Conservation (phyloP, 192 early-diverging fungal species). For the Backusella psychrophila region DNA sequence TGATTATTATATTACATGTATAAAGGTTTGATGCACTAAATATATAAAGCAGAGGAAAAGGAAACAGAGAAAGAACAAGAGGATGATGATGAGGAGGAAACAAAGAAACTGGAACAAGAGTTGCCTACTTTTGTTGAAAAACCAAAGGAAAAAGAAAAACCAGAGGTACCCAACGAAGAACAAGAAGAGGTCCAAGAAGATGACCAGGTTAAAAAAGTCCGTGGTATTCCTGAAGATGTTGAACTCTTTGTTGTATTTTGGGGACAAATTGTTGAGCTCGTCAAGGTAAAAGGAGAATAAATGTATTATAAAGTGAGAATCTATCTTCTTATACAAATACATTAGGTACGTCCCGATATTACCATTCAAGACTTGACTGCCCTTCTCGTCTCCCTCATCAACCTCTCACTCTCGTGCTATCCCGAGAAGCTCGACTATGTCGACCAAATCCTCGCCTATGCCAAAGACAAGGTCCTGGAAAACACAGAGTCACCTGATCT, state of each 20-base stretch:
- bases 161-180: slow-evolving; percentile 13
- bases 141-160: slow-evolving; percentile 35
- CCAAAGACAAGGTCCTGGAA: slow-evolving; percentile 73
- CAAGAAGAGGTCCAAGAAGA: slow-evolving; percentile 21
- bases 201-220: slow-evolving; percentile 40
- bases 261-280: slow-evolving; percentile 89
- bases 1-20: not conserved
- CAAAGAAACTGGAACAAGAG: not conserved
- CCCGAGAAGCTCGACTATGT: slow-evolving; percentile 86
- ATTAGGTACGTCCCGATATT: slow-evolving; percentile 73
- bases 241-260: slow-evolving; percentile 97
- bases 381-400: slow-evolving; percentile 82
- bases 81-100: not conserved
- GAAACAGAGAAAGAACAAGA: not conserved
- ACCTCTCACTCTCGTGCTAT: slow-evolving; percentile 90
- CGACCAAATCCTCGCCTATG: slow-evolving; percentile 90
- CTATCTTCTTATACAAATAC: not conserved
- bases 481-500: slow-evolving; percentile 66
- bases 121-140: not conserved
- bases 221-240: slow-evolving; percentile 87
- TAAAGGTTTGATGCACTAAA: not conserved
- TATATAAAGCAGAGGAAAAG: not conserved
- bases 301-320: not conserved
- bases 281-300: slow-evolving; percentile 54
- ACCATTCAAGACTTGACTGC: slow-evolving; percentile 89